phyloP scores from a whole-genome alignment of 2,329 filamentous ascomycete species.

The Pestalotiopsis sp. region DNA sequence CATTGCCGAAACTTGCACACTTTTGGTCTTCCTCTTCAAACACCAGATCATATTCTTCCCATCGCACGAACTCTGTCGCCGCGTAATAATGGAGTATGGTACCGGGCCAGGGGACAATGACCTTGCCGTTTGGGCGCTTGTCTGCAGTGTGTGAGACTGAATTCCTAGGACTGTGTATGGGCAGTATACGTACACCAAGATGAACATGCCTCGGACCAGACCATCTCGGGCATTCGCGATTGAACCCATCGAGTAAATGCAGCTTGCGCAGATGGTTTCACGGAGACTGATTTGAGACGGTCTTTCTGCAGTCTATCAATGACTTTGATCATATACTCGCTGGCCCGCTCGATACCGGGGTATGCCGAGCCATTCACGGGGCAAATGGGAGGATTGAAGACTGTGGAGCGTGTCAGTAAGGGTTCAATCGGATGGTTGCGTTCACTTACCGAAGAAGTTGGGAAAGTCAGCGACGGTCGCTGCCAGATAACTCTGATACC shows the following conservation, averaged over 20 bases:
- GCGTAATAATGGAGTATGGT: constrained; percentile 4
- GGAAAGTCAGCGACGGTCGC: not conserved
- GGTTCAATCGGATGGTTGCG: not conserved
- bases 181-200: constrained; percentile 1
- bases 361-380: constrained; percentile 3
- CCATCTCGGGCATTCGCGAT: not conserved
- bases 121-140: not conserved
- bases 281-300: not conserved
- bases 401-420: not conserved
- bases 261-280: not conserved
- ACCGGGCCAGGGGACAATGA: not conserved
- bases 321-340: not conserved
- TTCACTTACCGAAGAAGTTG: constrained; percentile 3
- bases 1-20: not conserved
- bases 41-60: not conserved
- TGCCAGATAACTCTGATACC: not conserved
- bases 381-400: not conserved
- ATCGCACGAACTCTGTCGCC: constrained; percentile 5
- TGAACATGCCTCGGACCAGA: not conserved
- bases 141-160: not conserved
- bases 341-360: not conserved
- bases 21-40: not conserved
- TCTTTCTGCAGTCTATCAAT: not conserved
- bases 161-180: not conserved
- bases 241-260: not conserved